phyloP scores from a whole-genome alignment of 306 rosid species.

The Cotoneaster glaucophyllus region DNA sequence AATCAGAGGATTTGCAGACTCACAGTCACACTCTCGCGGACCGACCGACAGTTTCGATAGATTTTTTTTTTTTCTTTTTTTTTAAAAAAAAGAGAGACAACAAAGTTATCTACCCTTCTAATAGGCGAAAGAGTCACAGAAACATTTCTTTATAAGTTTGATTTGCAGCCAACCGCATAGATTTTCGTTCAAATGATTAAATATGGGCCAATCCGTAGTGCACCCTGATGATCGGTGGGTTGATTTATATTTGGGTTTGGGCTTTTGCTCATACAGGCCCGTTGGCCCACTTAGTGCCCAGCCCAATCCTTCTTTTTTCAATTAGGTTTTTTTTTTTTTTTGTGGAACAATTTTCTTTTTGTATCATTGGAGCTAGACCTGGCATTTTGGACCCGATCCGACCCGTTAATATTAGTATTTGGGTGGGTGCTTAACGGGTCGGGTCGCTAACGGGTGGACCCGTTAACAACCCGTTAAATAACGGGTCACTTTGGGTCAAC shows the following conservation, averaged over 20 bases:
- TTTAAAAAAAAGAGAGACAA: too few species aligned
- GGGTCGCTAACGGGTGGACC: too few species aligned
- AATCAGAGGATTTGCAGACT: not conserved
- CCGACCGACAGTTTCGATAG: not conserved
- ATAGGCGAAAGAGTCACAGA: too few species aligned
- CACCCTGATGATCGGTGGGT: not conserved
- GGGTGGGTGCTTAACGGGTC: too few species aligned
- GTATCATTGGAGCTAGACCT: not conserved
- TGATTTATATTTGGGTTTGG: not conserved
- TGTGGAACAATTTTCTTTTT: too few species aligned
- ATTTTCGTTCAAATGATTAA: not conserved
- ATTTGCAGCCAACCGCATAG: too few species aligned
- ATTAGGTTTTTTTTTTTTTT: not conserved
- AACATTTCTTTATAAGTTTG: too few species aligned
- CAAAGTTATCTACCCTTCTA: too few species aligned
- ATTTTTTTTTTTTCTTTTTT: not conserved
- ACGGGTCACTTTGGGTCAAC: too few species aligned
- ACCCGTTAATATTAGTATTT: too few species aligned
- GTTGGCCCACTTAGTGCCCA: not conserved
- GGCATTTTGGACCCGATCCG: too few species aligned
- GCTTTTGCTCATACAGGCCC: not conserved
- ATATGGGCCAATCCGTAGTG: not conserved
- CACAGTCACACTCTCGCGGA: not conserved
- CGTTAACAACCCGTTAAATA: too few species aligned
- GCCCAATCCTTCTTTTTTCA: not conserved